Base-by-base conservation (phyloP, 75 land plant genomes). In the Cunninghamia lanceolata region DNA sequence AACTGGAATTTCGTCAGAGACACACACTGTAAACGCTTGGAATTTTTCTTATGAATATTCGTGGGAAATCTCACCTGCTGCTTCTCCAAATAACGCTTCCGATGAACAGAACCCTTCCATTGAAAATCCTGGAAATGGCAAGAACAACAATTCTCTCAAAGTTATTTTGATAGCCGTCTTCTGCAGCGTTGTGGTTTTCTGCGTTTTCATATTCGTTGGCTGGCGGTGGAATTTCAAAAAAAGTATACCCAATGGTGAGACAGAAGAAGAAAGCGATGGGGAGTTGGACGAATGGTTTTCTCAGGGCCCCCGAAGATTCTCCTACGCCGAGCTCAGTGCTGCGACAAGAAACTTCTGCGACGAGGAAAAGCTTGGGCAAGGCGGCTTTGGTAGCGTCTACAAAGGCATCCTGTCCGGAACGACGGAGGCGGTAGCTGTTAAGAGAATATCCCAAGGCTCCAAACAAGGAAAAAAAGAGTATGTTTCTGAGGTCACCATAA, bases 251-350 rank as follows among this genome's bases (percentile, higher is more conserved):
- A 4, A 0, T 70, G 78, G 78, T 9, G 15, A n/a, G 21, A 17
- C 68, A 36, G 56, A 38, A 30, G 43, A 78, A 19, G 56, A 63
- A 9, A 19, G 50, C 14, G 87, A 87, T 40, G 81, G 70, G 42
- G 89, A 88, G 45, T 52, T 88, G 66, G 89, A 88, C 59, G 59
- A 54, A 54, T 54, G 56, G 68, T 32, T 50, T n/a, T 19, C 36
- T 35, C 32, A 30, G 38, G 82, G 42, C 0, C 82, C 82, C 10
- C 82, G 28, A 0, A 34, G 46, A 13, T 39, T 79, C 43, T 39
- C 42, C 28, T 83, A 83, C 68, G 43, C 47, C 6, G 59, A 32
- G 30, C 84, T 83, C 19, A 13, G 70, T 4, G 28, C 59, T 4
- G 84, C 84, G 1, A 83, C 84, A 2, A 35, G 9, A 8, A 52